Base-by-base conservation (phyloP, 768 basidiomycete species). In the Dioszegia aurantiaca region DNA sequence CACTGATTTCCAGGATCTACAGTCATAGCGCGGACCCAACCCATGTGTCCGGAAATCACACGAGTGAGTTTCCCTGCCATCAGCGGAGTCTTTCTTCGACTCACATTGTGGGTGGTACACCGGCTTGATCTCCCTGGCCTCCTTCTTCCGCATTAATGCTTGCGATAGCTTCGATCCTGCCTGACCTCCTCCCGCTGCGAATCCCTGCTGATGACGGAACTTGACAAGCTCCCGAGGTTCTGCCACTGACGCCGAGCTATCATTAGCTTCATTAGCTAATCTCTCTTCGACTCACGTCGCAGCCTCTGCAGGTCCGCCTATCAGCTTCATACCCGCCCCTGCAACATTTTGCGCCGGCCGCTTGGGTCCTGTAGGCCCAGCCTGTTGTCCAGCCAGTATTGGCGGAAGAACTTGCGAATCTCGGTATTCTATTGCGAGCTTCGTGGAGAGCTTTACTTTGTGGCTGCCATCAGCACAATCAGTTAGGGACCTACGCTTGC, bases 1-100 rank as follows among this genome's bases (percentile, higher is more conserved):
- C 95, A 99, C 73, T 93, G 79, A 80, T 99, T 99, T 10, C 92
- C 95, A 10, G 94, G 94, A 77, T 98, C 95, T 36, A 99, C 91
- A 2, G 95, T 91, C 16, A 89, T 88, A 69, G 88, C 87, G 56
- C 95, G 84, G 16, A 99, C 94, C 95, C 95, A 99, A 10, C 95
- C 95, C 60, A 99, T 77, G 78, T 99, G 94, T 0, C 95, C 95
- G 1, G 92, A 95, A 58, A 99, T 97, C 67, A 99, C 95, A 47
- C 94, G 87, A 62, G 86, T 81, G 48, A 99, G 86, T 77, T 95
- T 95, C 95, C 94, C 77, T 77, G 37, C 19, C 14, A 45, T 61
- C 26, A 61, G 47, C 55, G 19, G 31, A 51, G 40, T 23, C 36
- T 6, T 27, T 4, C n/a, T 21, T 23, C 9, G n/a, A 68, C 74